Evolutionary conservation across 805 yeast species (phyloP), one percentile per base, ranked within the genome.

Genomic region (Saccharomycopsis sp.): DNA sequence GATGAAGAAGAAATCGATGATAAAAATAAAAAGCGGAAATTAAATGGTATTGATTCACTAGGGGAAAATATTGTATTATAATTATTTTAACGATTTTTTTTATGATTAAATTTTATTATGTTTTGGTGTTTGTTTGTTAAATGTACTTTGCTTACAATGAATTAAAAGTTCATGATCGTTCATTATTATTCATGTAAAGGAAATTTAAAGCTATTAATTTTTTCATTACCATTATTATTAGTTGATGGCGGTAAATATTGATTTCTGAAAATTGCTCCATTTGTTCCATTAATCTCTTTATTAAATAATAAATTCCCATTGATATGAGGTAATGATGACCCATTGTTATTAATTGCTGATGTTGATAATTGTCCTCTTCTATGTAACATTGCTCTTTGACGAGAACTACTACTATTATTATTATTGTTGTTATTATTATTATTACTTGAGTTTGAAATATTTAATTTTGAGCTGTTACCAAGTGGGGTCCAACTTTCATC

Each of bases 401-500:
- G 36, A 10, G 27, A n/a, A 31, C 21, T 8, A 10, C 21, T 8
- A 31, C 35, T 18, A 28, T 17, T 8, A 17, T 5, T 5, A 12
- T 10, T 32, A 9, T 20, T 18, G 21, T n/a, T 23, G 10, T 6
- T 10, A 8, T 6, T 6, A 23, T 13, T 18, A 31, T 17, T 31
- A 19, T 12, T 6, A 18, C 20, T 26, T 28, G 31, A 28, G 5
- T 8, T 28, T 23, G 26, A 23, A 23, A 8, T n/a, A 9, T n/a
- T 21, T 28, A 21, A 48, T n/a, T n/a, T n/a, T n/a, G n/a, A n/a
- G n/a, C n/a, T n/a, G n/a, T n/a, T n/a, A 15, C 69, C 69, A 2
- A 76, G 76, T 14, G 78, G 77, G 36, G 55, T 57, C 78, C 78
- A 73, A 29, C 57, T 58, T 4, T 76, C 80, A 9, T 58, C 57